phyloP scores from a whole-genome alignment of 2,329 filamentous ascomycete species.

The Ophiostoma piceae region DNA sequence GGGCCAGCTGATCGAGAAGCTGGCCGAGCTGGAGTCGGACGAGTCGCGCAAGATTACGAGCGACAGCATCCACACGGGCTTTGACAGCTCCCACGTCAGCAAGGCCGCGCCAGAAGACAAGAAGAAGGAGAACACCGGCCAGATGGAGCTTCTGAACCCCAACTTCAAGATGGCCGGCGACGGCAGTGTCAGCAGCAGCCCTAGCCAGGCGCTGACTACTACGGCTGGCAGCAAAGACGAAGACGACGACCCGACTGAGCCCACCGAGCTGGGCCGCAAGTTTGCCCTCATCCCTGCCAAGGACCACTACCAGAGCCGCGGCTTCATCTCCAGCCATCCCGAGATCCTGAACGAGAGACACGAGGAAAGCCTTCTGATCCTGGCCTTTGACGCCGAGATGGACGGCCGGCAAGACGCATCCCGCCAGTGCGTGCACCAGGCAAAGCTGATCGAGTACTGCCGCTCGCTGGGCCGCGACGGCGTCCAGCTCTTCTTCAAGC shows the following conservation, averaged over 20 bases:
- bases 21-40: slow-evolving; percentile 77
- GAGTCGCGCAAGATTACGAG: slow-evolving; percentile 90
- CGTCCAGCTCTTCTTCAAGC: slow-evolving; percentile 90
- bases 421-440: slow-evolving; percentile 87
- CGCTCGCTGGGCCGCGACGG: slow-evolving; percentile 82
- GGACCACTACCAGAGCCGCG: slow-evolving; percentile 67
- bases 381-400: slow-evolving; percentile 85
- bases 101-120: slow-evolving; percentile 47
- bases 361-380: slow-evolving; percentile 82
- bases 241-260: slow-evolving; percentile 69
- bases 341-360: slow-evolving; percentile 73
- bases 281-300: slow-evolving; percentile 73
- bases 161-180: slow-evolving; percentile 29
- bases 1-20: slow-evolving; percentile 64
- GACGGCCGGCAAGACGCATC: slow-evolving; percentile 70
- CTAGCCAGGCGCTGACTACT: slow-evolving; percentile 29
- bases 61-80: slow-evolving; percentile 80
- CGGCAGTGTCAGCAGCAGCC: background rate
- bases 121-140: slow-evolving; percentile 47
- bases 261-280: slow-evolving; percentile 69
- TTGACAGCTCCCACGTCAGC: slow-evolving; percentile 77
- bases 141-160: slow-evolving; percentile 74
- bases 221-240: slow-evolving; percentile 32
- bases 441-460: slow-evolving; percentile 89
- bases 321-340: slow-evolving; percentile 75